Base-by-base conservation (phyloP, 352 stramenopile genomes). In the Phytopythium oedochilum region DNA sequence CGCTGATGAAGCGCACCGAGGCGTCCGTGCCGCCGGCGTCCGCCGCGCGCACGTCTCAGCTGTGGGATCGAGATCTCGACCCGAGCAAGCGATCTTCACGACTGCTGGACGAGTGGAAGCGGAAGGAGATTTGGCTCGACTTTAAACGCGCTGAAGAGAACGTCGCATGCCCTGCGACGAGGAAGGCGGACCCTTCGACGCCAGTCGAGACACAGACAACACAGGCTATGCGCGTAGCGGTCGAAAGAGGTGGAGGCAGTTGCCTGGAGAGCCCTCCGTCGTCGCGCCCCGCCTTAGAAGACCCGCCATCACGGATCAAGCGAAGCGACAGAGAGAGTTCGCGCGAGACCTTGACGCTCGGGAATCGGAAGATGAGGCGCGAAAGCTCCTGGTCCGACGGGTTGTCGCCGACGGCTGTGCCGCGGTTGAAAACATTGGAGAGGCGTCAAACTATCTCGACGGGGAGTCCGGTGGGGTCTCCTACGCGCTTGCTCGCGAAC, bases 111-210 rank as follows among this genome's bases (percentile, higher is more conserved):
- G 78, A 89, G 43, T 73, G 64, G 66, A 89, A 89, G 59, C 74
- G 78, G 17, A 86, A 87, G 53, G 76, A 89, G 44, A 83, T 89
- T 54, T 89, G 78, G 78, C 70, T 84, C 65, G 74, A 87, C 48
- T 72, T 87, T 35, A 89, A 89, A 51, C 67, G 71, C 28, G 78
- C 76, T 1, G 78, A 89, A 51, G 78, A 83, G 35, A 72, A 64
- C n/a, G 53, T 88, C 0, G 53, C 64, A 18, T 23, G 54, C n/a
- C 55, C 63, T 58, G 22, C 55, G 59, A 57, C 8, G 31, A 29
- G 7, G 57, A 68, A 26, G 34, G 60, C 22, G 12, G 39, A 39
- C 11, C 18, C 51, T 40, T n/a, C 29, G 28, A 42, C 22, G 11
- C 26, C 28, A 10, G 29, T 53, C 11, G 46, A 53, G 15, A 11